phyloP scores from a whole-genome alignment of 768 basidiomycete species.

The Cyclocybe aegerita region DNA sequence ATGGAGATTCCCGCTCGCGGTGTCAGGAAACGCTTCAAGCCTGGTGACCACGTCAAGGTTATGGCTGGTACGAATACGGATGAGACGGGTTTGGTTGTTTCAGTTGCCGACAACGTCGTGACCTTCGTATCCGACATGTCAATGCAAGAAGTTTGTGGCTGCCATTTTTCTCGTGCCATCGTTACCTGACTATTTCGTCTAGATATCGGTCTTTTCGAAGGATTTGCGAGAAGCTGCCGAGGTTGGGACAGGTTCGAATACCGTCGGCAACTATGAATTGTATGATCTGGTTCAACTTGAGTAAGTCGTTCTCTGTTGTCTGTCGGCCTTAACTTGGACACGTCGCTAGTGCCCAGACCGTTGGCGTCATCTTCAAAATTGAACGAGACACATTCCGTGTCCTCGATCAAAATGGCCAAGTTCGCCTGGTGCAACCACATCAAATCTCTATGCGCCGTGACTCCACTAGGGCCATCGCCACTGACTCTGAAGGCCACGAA shows the following conservation, averaged over 20 bases:
- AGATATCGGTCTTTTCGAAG: conserved; percentile 97
- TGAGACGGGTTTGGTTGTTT: conserved; percentile 94
- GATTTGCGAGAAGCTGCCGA: conserved; percentile 97
- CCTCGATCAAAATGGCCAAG: conserved; percentile 90
- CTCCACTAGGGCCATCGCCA: conserved; percentile 80
- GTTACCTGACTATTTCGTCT: conserved; percentile 6
- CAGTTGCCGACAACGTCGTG: conserved; percentile 85
- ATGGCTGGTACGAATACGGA: conserved; percentile 94
- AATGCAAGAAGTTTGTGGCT: conserved; percentile 75
- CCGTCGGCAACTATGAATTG: conserved; percentile 90
- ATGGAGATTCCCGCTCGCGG: conserved; percentile 84
- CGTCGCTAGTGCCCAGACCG: conserved; percentile 73
- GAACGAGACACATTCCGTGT: conserved; percentile 96
- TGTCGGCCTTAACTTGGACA: conserved; percentile 9
- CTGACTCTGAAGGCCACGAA: conserved; percentile 86
- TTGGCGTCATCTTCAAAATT: conserved; percentile 96
- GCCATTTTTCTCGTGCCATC: background rate
- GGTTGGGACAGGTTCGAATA: conserved; percentile 88
- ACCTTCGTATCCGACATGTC: conserved; percentile 98
- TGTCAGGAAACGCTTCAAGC: conserved; percentile 92
- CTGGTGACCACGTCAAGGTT: conserved; percentile 98
- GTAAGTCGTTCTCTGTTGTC: conserved; percentile 45
- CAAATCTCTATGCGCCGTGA: conserved; percentile 92
- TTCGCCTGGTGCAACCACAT: conserved; percentile 86
- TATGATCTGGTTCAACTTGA: conserved; percentile 97